These are phyloP conservation scores for Gynandropsis gynandra DNA, from an alignment of 345 rosid species.

Conservation along the genomic window DNA sequence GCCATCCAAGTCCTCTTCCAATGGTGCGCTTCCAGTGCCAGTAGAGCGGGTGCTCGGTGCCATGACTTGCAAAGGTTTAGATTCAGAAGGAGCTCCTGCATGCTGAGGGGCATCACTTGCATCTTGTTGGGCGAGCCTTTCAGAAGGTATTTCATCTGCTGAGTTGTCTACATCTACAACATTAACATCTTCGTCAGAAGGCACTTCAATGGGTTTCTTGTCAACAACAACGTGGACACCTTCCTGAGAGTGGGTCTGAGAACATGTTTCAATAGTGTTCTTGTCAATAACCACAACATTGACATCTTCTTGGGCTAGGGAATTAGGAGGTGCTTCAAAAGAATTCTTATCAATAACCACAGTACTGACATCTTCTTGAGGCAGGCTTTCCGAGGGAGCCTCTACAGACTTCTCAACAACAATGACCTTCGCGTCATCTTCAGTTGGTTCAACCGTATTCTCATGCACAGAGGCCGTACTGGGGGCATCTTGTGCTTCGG, in stretches of 20 bases:
- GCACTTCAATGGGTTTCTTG: conserved; percentile 29
- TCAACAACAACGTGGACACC: conserved; percentile 30
- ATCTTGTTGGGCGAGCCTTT: conserved; percentile 30
- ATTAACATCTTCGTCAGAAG: conserved; percentile 25
- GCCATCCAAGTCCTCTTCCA: conserved; percentile 36
- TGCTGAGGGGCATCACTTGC: conserved; percentile 31
- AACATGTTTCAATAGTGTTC: conserved; percentile 25
- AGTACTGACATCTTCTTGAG: conserved; percentile 22
- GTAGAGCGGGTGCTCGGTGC: conserved; percentile 17
- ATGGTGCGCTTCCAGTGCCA: conserved; percentile 34
- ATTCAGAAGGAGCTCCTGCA: conserved; percentile 19
- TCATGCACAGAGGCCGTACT: conserved; percentile 13
- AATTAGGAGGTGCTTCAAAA: conserved; percentile 25
- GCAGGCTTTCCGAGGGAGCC: conserved; percentile 15
- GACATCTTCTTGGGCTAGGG: conserved; percentile 28
- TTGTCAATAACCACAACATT: conserved; percentile 23
- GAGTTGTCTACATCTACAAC: conserved; percentile 23
- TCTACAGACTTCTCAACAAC: conserved; percentile 13
- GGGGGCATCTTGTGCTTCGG: conserved; percentile 13
- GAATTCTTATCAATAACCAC: conserved; percentile 31
- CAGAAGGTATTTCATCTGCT: conserved; percentile 22
- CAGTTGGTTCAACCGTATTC: conserved; percentile 9
- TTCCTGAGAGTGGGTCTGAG: conserved; percentile 29
- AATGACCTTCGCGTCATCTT: conserved; percentile 16
- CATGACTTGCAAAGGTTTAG: not conserved